Evolutionary conservation across 1,284 basidiomycete species (phyloP).

Genomic region (Fomitopsis betulina): DNA sequence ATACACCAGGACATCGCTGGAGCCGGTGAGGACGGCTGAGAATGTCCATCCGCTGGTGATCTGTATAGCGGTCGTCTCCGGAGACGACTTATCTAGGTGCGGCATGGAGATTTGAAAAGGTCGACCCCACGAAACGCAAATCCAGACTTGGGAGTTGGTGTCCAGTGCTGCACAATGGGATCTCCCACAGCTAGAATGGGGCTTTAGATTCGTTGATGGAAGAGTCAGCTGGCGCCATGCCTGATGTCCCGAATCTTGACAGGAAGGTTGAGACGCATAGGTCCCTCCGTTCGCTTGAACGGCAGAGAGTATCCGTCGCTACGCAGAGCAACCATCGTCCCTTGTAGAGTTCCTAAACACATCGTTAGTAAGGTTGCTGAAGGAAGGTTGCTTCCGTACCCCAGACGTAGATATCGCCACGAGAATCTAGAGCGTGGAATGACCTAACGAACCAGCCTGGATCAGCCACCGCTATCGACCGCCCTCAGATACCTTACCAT

Average conservation of each 20-base stretch:
- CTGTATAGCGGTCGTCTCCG: slow-evolving; percentile 54
- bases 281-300: slow-evolving; percentile 43
- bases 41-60: slow-evolving; percentile 81
- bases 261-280: slow-evolving; percentile 56
- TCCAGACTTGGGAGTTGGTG: slow-evolving; percentile 56
- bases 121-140: slow-evolving; percentile 67
- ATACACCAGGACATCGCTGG: slow-evolving; percentile 72
- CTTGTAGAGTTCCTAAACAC: slow-evolving; percentile 56
- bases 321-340: slow-evolving; percentile 34
- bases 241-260: slow-evolving; percentile 55
- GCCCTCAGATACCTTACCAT: slow-evolving; percentile 47
- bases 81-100: slow-evolving; percentile 38
- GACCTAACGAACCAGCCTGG: slow-evolving; percentile 48
- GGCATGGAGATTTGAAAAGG: slow-evolving; percentile 59
- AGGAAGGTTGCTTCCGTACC: slow-evolving; percentile 39
- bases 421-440: slow-evolving; percentile 74
- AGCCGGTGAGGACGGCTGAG: slow-evolving; percentile 63
- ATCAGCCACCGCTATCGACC: not conserved
- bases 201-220: too few species aligned
- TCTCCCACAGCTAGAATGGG: slow-evolving; percentile 58
- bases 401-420: slow-evolving; percentile 79
- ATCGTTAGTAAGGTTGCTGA: not conserved
- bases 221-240: slow-evolving; percentile 28
- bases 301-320: slow-evolving; percentile 55
- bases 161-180: slow-evolving; percentile 69